Conservation (phyloP, 192 early-diverging fungal genomes). For the Diversispora eburnea region DNA sequence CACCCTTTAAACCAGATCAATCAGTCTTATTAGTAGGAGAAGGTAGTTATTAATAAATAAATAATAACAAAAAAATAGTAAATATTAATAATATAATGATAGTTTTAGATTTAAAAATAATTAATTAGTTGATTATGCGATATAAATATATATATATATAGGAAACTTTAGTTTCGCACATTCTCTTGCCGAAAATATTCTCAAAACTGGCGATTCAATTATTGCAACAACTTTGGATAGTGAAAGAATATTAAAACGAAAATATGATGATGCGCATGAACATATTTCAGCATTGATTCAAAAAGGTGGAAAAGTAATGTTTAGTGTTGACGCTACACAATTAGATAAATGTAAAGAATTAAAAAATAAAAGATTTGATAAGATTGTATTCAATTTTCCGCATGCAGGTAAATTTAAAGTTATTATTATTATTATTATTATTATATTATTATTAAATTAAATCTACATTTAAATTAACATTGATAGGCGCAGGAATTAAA, state of each 20-base stretch:
- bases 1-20: too few species aligned
- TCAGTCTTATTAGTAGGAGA: too few species aligned
- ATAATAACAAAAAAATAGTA: too few species aligned
- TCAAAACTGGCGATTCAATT: slow-evolving; percentile 55
- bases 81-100: too few species aligned
- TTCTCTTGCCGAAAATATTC: slow-evolving; percentile 55
- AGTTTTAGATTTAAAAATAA: too few species aligned
- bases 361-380: slow-evolving; percentile 59
- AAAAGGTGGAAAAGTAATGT: slow-evolving; percentile 68
- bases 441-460: slow-evolving; percentile 1
- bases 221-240: slow-evolving; percentile 78
- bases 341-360: slow-evolving; percentile 58
- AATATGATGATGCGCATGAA: slow-evolving; percentile 72
- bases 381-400: slow-evolving; percentile 96
- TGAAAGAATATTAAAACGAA: slow-evolving; percentile 58
- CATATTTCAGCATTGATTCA: slow-evolving; percentile 60
- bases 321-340: slow-evolving; percentile 74
- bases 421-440: slow-evolving; percentile 1
- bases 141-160: not conserved
- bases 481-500: slow-evolving; percentile 78
- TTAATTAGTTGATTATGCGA: too few species aligned
- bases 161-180: slow-evolving; percentile 93
- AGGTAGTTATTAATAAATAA: too few species aligned
- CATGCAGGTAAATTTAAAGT: slow-evolving; percentile 69
- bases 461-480: not conserved